Evolutionary conservation across 2,329 filamentous ascomycete species (phyloP).

Genomic region (Nakataea oryzae): DNA sequence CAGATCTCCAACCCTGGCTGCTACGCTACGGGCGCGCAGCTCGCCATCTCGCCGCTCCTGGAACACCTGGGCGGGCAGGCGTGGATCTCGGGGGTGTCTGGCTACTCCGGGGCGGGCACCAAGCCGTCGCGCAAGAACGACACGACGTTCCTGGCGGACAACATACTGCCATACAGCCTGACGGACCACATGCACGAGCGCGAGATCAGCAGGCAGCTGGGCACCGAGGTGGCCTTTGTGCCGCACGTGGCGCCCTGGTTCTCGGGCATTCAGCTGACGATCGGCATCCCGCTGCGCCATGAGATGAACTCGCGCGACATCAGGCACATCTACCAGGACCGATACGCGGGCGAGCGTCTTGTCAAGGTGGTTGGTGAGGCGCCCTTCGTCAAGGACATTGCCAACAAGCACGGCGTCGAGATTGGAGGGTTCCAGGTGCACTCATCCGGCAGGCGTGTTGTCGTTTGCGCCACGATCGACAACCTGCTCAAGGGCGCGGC

Average conservation of each 20-base stretch:
- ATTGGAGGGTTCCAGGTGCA: constrained; percentile 95
- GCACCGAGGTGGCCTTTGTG: constrained; percentile 65
- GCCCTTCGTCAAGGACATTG: constrained; percentile 76
- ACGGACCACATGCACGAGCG: constrained; percentile 93
- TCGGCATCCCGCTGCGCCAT: constrained; percentile 78
- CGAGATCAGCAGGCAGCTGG: constrained; percentile 75
- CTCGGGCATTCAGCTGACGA: constrained; percentile 86
- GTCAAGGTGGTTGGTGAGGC: constrained; percentile 86
- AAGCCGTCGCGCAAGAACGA: constrained; percentile 95
- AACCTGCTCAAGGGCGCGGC: constrained; percentile 89
- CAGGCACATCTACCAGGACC: constrained; percentile 87
- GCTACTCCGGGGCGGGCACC: constrained; percentile 90
- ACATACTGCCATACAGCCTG: constrained; percentile 82
- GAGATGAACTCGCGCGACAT: constrained; percentile 87
- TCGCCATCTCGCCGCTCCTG: constrained; percentile 76
- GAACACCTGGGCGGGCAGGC: constrained; percentile 68
- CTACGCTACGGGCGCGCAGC: constrained; percentile 86
- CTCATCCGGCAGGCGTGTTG: constrained; percentile 77
- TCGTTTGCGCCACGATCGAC: constrained; percentile 90
- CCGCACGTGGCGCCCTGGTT: constrained; percentile 97
- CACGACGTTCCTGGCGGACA: constrained; percentile 69
- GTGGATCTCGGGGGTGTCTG: constrained; percentile 80
- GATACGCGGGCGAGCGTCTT: constrained; percentile 90
- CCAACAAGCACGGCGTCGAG: constrained; percentile 78
- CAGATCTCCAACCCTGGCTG: constrained; percentile 91